Evolutionary conservation across 1,284 basidiomycete genomes (phyloP).

Genomic region (Cryptococcus sp.): DNA sequence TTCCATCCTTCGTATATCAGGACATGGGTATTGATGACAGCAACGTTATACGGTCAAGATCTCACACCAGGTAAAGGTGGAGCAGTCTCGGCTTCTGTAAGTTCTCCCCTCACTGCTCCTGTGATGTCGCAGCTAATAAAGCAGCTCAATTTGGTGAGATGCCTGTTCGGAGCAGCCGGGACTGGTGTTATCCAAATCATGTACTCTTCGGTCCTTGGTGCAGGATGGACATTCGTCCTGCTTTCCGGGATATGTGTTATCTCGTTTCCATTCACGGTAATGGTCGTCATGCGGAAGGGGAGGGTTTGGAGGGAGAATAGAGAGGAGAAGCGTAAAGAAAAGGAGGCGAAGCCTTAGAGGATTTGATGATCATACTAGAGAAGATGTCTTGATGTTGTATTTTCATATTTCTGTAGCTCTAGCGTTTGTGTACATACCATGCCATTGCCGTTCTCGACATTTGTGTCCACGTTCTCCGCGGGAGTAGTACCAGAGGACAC

Average conservation of each 20-base stretch:
- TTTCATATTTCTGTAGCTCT: too few relatives aligned
- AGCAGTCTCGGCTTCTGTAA: slow-evolving; percentile 41
- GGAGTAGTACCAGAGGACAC: too few relatives aligned
- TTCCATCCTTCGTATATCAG: background rate
- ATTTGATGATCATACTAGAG: too few relatives aligned
- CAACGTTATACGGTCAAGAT: slow-evolving; percentile 44
- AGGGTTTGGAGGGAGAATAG: background rate
- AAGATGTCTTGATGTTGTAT: too few relatives aligned
- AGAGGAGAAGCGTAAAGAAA: background rate
- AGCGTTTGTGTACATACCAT: too few relatives aligned
- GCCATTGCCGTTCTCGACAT: too few relatives aligned
- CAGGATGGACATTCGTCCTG: slow-evolving; percentile 46
- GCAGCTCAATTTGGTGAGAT: slow-evolving; percentile 44
- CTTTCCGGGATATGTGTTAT: slow-evolving; percentile 28
- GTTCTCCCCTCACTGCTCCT: slow-evolving; percentile 5
- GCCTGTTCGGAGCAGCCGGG: slow-evolving; percentile 43
- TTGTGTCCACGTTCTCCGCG: too few relatives aligned
- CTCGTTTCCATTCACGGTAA: background rate
- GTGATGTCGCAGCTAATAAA: background rate
- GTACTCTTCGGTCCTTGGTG: slow-evolving; percentile 29
- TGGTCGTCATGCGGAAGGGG: background rate
- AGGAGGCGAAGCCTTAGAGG: background rate
- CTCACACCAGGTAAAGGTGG: slow-evolving; percentile 40
- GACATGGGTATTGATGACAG: slow-evolving; percentile 11
- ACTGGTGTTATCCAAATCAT: slow-evolving; percentile 36